Percentiles rank a stretch among this genome's conserved stretches.
These are phyloP conservation scores for Penstemon newberryi DNA, from an alignment of 257 asterid species.

Conservation along the genomic window DNA sequence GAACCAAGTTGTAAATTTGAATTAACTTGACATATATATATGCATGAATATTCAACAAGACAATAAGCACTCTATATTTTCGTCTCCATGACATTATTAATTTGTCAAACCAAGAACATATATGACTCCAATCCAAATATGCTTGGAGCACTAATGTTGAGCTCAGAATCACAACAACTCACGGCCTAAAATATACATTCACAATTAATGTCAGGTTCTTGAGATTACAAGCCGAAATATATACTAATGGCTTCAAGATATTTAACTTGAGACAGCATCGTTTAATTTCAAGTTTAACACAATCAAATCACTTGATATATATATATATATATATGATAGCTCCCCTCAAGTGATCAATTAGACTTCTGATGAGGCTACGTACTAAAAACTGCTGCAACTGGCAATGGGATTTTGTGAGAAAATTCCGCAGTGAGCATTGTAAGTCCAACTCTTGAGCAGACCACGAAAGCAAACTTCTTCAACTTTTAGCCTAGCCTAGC, in stretches of 20 bases:
- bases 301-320: not conserved
- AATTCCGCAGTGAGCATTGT: slow-evolving; percentile 19
- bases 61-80: no score
- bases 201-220: slow-evolving; percentile 27
- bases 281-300: slow-evolving; percentile 29
- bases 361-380: slow-evolving; percentile 22
- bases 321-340: slow-evolving; percentile 13
- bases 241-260: slow-evolving; percentile 22
- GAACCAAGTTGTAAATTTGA: slow-evolving; percentile 23
- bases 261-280: slow-evolving; percentile 19
- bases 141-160: slow-evolving; percentile 22
- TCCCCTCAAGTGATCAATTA: slow-evolving; percentile 20
- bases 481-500: slow-evolving; percentile 19
- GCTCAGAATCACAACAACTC: slow-evolving; percentile 21
- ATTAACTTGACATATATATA: slow-evolving; percentile 27
- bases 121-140: no score
- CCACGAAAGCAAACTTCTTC: slow-evolving; percentile 26
- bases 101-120: no score
- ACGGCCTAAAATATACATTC: slow-evolving; percentile 29
- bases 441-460: not conserved
- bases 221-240: slow-evolving; percentile 27
- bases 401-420: slow-evolving; percentile 14
- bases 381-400: slow-evolving; percentile 2
- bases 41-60: slow-evolving; percentile 29
- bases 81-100: slow-evolving; percentile 24